A percentile compares a stretch with the other conserved stretches of the same genome.
These are phyloP conservation scores for Crithidia sp. DNA, from an alignment of 208 protist genomes.

Conservation along the genomic window DNA sequence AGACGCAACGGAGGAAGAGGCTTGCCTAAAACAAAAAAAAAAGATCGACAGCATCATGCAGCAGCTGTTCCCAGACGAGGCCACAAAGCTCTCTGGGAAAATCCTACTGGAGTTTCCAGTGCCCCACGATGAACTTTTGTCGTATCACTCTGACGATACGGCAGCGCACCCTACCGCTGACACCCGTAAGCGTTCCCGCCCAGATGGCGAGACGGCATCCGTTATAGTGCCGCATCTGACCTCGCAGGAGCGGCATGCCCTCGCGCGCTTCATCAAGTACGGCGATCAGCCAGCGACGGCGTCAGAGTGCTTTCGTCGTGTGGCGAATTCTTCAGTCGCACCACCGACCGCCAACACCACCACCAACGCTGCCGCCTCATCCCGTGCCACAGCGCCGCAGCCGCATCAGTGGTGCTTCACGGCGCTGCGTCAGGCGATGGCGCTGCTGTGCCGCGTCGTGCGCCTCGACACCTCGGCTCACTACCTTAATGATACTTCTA, in stretches of 20 bases:
- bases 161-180: too few relatives aligned
- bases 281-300: constrained; percentile 18
- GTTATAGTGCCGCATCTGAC: not conserved
- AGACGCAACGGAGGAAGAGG: not conserved
- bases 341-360: constrained; percentile 1
- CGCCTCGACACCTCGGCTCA: constrained; percentile 39
- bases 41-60: constrained; percentile 12
- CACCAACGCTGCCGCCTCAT: not conserved
- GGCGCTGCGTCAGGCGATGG: constrained; percentile 48
- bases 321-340: not conserved
- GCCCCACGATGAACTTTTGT: not conserved
- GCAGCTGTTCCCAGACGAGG: constrained; percentile 24
- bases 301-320: not conserved
- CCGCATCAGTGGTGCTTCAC: constrained; percentile 24
- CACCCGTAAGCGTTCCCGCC: constrained; percentile 16
- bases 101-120: constrained; percentile 27
- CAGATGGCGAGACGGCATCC: not conserved
- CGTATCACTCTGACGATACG: too few relatives aligned
- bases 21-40: not conserved
- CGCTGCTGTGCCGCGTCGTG: constrained; percentile 59
- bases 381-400: not conserved
- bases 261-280: constrained; percentile 33
- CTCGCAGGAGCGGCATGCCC: constrained; percentile 3
- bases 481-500: constrained; percentile 28
- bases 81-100: not conserved